A percentile compares a stretch with the other conserved stretches of the same genome.
phyloP scores from a whole-genome alignment of 441 rosid genomes.

The Kokia cookei region DNA sequence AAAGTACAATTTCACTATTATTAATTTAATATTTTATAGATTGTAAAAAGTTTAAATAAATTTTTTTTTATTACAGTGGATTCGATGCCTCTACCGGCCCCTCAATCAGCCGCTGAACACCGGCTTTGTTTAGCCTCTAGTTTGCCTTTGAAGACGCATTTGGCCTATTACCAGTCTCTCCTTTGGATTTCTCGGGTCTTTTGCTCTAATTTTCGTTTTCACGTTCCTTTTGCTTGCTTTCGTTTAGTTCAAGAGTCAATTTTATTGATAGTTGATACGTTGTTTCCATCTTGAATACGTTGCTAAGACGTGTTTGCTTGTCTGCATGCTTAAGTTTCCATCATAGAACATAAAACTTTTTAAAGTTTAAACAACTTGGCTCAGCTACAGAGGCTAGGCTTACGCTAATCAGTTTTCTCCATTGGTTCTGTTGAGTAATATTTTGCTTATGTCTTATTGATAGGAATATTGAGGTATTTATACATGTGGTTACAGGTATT shows the following conservation, averaged over 20 bases:
- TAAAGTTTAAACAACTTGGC: neutral
- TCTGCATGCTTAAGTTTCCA: neutral
- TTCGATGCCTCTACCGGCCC: too few species aligned
- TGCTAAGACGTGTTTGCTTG: slow-evolving; percentile 9
- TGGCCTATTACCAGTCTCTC: neutral
- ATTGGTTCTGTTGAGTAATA: neutral
- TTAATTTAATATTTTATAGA: too few species aligned
- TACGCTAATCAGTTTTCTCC: neutral
- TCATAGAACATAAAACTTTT: neutral
- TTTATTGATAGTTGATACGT: too few species aligned
- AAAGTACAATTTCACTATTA: too few species aligned
- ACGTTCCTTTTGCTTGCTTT: neutral
- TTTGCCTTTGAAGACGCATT: slow-evolving; percentile 9
- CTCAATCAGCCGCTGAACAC: neutral
- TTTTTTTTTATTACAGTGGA: too few species aligned
- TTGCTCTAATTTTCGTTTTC: neutral
- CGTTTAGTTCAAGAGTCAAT: neutral
- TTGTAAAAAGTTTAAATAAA: too few species aligned
- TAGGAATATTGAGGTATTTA: too few species aligned
- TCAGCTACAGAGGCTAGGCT: neutral
- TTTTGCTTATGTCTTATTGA: too few species aligned
- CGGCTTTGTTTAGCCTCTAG: neutral
- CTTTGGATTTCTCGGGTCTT: neutral
- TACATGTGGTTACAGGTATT: too few species aligned
- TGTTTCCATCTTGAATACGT: neutral